Conservation (phyloP, 2,329 filamentous ascomycete genomes). For the Verticillium isaacii region DNA sequence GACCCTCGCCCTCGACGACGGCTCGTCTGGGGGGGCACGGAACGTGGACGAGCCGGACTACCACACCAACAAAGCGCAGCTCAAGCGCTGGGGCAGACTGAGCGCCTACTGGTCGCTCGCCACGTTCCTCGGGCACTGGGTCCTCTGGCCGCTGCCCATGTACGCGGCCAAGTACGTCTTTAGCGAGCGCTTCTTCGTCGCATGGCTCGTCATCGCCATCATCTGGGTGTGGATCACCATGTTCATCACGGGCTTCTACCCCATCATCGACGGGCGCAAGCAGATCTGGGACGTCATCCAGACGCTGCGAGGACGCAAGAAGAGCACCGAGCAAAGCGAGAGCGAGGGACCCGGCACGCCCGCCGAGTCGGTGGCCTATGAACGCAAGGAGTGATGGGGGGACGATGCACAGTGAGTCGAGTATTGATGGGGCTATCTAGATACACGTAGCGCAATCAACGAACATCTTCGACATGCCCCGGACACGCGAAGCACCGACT, state of each 20-base stretch:
- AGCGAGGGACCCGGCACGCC: background rate
- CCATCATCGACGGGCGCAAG: slow-evolving; percentile 39
- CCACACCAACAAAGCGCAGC: slow-evolving; percentile 23
- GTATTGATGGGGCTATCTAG: no score
- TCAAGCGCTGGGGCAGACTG: slow-evolving; percentile 42
- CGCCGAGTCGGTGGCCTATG: background rate
- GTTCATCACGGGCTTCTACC: slow-evolving; percentile 43
- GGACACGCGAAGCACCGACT: no score
- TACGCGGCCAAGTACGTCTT: slow-evolving; percentile 47
- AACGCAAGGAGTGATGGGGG: background rate
- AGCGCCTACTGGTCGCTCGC: slow-evolving; percentile 40
- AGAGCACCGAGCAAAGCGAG: background rate
- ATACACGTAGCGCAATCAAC: no score
- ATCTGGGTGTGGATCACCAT: slow-evolving; percentile 50
- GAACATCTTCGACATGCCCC: no score
- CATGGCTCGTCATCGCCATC: slow-evolving; percentile 45
- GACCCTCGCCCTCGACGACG: slow-evolving; percentile 29
- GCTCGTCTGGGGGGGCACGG: background rate
- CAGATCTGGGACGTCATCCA: slow-evolving; percentile 18
- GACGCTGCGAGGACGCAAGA: background rate
- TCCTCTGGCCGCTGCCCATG: slow-evolving; percentile 51
- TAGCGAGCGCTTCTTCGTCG: slow-evolving; percentile 39
- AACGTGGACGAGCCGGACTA: slow-evolving; percentile 14
- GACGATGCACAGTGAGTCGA: no score
- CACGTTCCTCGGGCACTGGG: slow-evolving; percentile 48